Percentiles rank a stretch among this genome's conserved stretches.
phyloP scores from a whole-genome alignment of 805 yeast species.

The Kodamaea restingae region DNA sequence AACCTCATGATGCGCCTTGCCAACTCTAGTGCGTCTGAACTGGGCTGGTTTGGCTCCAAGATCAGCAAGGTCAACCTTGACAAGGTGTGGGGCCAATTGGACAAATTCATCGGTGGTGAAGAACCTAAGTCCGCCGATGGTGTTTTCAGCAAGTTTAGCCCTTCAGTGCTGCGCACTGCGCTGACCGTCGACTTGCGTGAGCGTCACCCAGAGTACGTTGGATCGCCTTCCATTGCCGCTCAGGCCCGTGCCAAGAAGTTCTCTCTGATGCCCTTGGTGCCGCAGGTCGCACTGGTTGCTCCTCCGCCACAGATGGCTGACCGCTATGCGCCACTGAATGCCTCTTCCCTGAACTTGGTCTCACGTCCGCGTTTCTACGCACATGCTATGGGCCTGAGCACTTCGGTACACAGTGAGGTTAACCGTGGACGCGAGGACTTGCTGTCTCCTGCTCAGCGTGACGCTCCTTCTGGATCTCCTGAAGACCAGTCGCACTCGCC shows the following conservation, averaged over 20 bases:
- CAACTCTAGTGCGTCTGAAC: conserved; percentile 38
- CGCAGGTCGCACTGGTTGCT: neutral
- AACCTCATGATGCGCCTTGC: conserved; percentile 44
- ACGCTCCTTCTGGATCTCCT: neutral
- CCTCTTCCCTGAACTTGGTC: conserved; percentile 18
- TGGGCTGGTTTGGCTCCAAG: conserved; percentile 68
- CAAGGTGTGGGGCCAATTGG: conserved; percentile 84
- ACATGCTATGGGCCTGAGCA: conserved; percentile 1
- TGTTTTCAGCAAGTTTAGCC: conserved; percentile 68
- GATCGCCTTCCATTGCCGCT: conserved; percentile 9
- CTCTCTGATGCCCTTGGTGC: neutral
- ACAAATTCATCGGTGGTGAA: conserved; percentile 89
- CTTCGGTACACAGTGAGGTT: conserved; percentile 2
- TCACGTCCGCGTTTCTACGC: conserved; percentile 1
- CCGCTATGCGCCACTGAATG: conserved; percentile 20
- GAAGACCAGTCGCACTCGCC: neutral
- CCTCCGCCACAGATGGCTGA: conserved; percentile 1
- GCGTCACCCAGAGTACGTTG: conserved; percentile 2
- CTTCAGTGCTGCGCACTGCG: conserved; percentile 56
- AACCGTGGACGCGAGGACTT: neutral
- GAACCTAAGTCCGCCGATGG: conserved; percentile 42
- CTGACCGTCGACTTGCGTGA: conserved; percentile 31
- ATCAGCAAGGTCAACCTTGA: conserved; percentile 64
- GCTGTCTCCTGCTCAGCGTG: neutral
- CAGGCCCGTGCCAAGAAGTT: conserved; percentile 10